phyloP scores from a whole-genome alignment of 768 basidiomycete species.

The Pholiota conissans region DNA sequence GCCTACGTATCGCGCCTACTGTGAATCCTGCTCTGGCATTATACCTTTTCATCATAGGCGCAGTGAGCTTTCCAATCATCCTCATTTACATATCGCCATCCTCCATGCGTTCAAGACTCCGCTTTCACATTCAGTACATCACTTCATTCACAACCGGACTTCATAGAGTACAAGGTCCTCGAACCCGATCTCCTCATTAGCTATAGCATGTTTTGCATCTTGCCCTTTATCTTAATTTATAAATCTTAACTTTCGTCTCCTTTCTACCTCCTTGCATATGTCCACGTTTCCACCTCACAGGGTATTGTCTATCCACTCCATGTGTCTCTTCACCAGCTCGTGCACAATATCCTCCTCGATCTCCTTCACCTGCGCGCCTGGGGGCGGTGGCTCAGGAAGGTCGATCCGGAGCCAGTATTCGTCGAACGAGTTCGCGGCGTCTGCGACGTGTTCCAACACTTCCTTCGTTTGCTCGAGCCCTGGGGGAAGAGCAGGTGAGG shows the following conservation, averaged over 20 bases:
- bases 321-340: conserved; percentile 75
- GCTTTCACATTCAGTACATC: not conserved
- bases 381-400: conserved; percentile 30
- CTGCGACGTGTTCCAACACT: not conserved
- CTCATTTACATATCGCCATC: no score
- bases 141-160: not conserved
- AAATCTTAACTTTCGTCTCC: not conserved
- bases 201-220: not conserved
- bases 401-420: conserved; percentile 71
- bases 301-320: conserved; percentile 55
- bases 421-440: conserved; percentile 32
- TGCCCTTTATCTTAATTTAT: not conserved
- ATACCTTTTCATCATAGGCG: not conserved
- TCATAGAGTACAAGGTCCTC: not conserved
- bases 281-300: not conserved
- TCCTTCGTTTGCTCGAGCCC: conserved; percentile 12
- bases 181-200: not conserved
- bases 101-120: no score
- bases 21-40: not conserved
- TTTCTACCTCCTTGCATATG: no score
- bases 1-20: not conserved
- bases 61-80: no score
- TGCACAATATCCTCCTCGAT: conserved; percentile 91
- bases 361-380: conserved; percentile 55
- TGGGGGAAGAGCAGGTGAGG: conserved; percentile 17